phyloP scores from a whole-genome alignment of 495 filamentous ascomycete genomes.

The Neurospora intermedia region DNA sequence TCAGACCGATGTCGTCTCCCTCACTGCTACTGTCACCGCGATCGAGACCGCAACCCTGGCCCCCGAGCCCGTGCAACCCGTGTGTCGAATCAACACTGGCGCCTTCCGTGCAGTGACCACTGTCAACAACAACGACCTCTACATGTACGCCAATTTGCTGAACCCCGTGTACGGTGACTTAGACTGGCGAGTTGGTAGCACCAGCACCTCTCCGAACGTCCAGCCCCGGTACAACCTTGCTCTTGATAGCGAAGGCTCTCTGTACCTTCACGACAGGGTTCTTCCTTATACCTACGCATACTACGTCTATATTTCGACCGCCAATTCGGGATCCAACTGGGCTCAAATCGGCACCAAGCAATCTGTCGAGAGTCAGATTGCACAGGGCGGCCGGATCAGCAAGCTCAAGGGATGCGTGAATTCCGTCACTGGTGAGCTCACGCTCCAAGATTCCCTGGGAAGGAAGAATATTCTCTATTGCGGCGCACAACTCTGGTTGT shows the following conservation, averaged over 20 bases:
- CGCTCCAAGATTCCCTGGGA: background rate
- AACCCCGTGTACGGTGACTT: background rate
- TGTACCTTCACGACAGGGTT: conserved; percentile 4
- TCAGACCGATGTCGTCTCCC: background rate
- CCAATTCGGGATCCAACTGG: background rate
- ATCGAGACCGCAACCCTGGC: conserved; percentile 5
- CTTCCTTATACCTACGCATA: conserved; percentile 4
- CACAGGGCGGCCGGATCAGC: background rate
- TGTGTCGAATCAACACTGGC: background rate
- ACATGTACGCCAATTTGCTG: conserved; percentile 6
- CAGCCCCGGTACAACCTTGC: conserved; percentile 3
- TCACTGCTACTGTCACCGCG: conserved; percentile 2
- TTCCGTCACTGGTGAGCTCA: conserved; percentile 2
- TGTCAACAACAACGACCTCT: background rate
- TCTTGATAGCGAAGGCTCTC: conserved; percentile 1
- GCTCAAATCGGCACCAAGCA: conserved; percentile 1
- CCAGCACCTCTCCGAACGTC: background rate
- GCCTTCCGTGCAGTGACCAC: conserved; percentile 2
- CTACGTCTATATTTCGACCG: conserved; percentile 1
- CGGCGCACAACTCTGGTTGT: conserved; percentile 4
- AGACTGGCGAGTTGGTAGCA: background rate
- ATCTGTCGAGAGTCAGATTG: background rate
- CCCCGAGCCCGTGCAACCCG: conserved; percentile 1
- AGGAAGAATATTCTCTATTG: conserved; percentile 1
- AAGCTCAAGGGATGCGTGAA: conserved; percentile 7